Evolutionary conservation across 352 stramenopile genomes (phyloP), one percentile per base, ranked within the genome.

Genomic region (Lagenidium giganteum): DNA sequence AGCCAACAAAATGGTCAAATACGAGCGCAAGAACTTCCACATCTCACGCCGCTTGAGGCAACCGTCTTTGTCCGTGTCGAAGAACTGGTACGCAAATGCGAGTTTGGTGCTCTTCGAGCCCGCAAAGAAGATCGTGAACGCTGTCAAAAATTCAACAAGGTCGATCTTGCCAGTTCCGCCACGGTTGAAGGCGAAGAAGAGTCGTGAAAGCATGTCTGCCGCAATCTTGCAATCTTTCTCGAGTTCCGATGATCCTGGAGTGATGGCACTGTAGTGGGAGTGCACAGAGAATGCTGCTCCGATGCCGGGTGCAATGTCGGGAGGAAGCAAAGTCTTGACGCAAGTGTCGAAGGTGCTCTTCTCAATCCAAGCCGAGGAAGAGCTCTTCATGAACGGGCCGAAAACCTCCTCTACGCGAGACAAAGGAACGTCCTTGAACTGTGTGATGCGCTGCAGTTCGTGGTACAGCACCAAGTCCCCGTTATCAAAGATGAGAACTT

Each of bases 21-120:
- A 98, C 2, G 92, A 97, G 5, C 89, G 78, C 22, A 98, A 42
- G 60, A 95, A 98, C 41, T 87, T 91, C 58, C 74, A 93, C 62
- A 98, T 91, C 40, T 97, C 89, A 28, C 83, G 68, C n/a, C 77
- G 69, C 9, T 83, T 94, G n/a, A 98, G 63, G 12, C 77, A 79
- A 5, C 90, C 86, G 47, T 96, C 77, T 55, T 80, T 76, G 53
- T 97, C 84, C 22, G 75, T 64, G 51, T 97, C 93, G 53, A 98
- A 98, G n/a, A 95, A 36, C 8, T 67, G 67, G 46, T 87, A 96
- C 1, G 83, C 78, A 36, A 95, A 95, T 5, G 83, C 84, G 1
- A 98, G 74, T 44, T 98, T 98, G 28, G 93, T 87, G 42, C 89
- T 98, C 57, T 98, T 98, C 21, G 93, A 97, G 3, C 94, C 95